Evolutionary conservation across 1,139 yeast species (phyloP).

Genomic region (Yamadazyma conglobata): DNA sequence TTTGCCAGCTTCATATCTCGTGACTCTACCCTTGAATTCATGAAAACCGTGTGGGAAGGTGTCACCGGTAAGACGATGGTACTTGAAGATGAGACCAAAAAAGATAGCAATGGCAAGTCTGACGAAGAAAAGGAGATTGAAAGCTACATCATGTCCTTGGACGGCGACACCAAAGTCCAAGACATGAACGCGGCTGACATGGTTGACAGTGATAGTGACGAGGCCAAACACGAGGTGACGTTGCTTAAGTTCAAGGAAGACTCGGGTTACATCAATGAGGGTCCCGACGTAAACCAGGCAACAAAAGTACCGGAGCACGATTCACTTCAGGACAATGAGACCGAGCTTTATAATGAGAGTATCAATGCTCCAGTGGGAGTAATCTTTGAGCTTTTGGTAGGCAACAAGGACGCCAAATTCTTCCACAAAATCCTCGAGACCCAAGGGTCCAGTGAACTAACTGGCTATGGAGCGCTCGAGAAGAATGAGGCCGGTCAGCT

Average conservation of each 20-base stretch:
- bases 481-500: conserved; percentile 29
- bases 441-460: conserved; percentile 48
- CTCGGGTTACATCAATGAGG: conserved; percentile 29
- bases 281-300: conserved; percentile 38
- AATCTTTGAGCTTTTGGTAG: conserved; percentile 47
- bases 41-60: conserved; percentile 56
- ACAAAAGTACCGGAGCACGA: conserved; percentile 20
- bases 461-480: conserved; percentile 37
- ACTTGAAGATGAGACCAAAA: conserved; percentile 10
- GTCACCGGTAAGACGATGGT: conserved; percentile 23
- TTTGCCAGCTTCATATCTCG: conserved; percentile 88
- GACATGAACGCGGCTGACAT: conserved; percentile 16
- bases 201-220: conserved; percentile 11
- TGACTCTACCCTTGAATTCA: conserved; percentile 70
- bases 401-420: conserved; percentile 36
- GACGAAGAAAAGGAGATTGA: conserved; percentile 17
- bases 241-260: conserved; percentile 26
- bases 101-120: conserved; percentile 6
- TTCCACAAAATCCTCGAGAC: conserved; percentile 37
- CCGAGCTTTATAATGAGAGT: conserved; percentile 30
- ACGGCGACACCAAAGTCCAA: conserved; percentile 21
- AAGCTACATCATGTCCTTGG: conserved; percentile 34
- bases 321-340: conserved; percentile 24
- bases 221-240: conserved; percentile 10
- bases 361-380: conserved; percentile 49